phyloP scores from a whole-genome alignment of 495 filamentous ascomycete species.

The Daldinia concentrica region DNA sequence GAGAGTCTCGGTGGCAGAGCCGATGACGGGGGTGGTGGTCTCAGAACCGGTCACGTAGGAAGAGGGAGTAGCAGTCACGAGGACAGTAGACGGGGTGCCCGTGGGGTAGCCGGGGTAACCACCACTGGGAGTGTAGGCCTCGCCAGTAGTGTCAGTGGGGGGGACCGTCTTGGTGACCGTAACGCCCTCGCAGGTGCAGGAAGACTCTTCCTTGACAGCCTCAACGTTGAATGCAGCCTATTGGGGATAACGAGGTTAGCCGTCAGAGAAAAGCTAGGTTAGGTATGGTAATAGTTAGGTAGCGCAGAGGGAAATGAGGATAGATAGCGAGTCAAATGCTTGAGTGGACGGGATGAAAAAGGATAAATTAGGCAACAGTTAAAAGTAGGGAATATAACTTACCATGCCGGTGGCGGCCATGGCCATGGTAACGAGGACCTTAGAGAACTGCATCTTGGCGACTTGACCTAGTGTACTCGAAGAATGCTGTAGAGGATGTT shows the following conservation, averaged over 20 bases:
- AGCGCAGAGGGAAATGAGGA: background rate
- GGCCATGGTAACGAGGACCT: slow-evolving; percentile 43
- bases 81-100: slow-evolving; percentile 18
- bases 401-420: slow-evolving; percentile 54
- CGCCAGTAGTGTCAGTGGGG: slow-evolving; percentile 19
- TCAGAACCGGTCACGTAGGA: slow-evolving; percentile 18
- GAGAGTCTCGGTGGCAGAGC: slow-evolving; percentile 4
- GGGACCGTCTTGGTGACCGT: slow-evolving; percentile 33
- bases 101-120: slow-evolving; percentile 13
- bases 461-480: slow-evolving; percentile 12
- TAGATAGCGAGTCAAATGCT: background rate
- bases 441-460: slow-evolving; percentile 51
- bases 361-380: background rate
- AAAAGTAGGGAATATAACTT: slow-evolving; percentile 35
- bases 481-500: slow-evolving; percentile 24
- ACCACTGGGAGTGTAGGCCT: slow-evolving; percentile 21
- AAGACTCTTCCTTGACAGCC: slow-evolving; percentile 29
- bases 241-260: slow-evolving; percentile 6
- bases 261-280: background rate
- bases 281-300: background rate
- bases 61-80: slow-evolving; percentile 30
- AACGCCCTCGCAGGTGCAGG: slow-evolving; percentile 37
- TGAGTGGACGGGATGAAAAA: background rate
- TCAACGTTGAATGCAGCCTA: slow-evolving; percentile 29
- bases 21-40: slow-evolving; percentile 14